Conservation (phyloP, 768 basidiomycete genomes). For the Mycena amicta region DNA sequence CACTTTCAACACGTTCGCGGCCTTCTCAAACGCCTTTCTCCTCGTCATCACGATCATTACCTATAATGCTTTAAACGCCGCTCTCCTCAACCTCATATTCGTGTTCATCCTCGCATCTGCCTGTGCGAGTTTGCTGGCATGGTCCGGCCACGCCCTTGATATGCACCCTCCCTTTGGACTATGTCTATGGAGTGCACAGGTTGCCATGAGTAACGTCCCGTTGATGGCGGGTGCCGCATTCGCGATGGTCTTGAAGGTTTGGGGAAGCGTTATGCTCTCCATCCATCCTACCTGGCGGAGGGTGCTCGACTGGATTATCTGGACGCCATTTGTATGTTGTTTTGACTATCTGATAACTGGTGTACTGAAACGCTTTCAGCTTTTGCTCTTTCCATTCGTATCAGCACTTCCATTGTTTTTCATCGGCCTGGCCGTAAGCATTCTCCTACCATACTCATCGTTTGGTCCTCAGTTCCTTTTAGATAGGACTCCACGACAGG, state of each 20-base stretch:
- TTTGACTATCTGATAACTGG: background rate
- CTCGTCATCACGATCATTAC: constrained; percentile 6
- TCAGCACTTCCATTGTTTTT: constrained; percentile 8
- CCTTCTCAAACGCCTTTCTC: constrained; percentile 1
- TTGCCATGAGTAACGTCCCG: constrained; percentile 11
- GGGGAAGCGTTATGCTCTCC: constrained; percentile 6
- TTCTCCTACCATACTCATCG: no score
- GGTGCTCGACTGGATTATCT: constrained; percentile 4
- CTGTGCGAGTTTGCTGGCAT: constrained; percentile 1
- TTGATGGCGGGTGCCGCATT: constrained; percentile 10
- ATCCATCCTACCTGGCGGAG: background rate
- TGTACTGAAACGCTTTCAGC: background rate
- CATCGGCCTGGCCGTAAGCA: constrained; percentile 4
- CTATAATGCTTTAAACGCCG: background rate
- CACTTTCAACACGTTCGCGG: constrained; percentile 13
- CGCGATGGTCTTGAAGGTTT: constrained; percentile 4
- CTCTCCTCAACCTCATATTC: constrained; percentile 9
- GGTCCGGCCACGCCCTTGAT: constrained; percentile 18
- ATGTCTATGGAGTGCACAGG: constrained; percentile 11
- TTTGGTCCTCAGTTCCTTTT: no score
- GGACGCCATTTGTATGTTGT: constrained; percentile 10
- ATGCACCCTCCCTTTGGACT: constrained; percentile 4
- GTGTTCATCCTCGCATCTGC: constrained; percentile 8
- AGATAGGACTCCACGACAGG: constrained; percentile 5
- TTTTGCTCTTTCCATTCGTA: constrained; percentile 5